phyloP scores from a whole-genome alignment of 768 basidiomycete genomes.

The Lactarius indigo region DNA sequence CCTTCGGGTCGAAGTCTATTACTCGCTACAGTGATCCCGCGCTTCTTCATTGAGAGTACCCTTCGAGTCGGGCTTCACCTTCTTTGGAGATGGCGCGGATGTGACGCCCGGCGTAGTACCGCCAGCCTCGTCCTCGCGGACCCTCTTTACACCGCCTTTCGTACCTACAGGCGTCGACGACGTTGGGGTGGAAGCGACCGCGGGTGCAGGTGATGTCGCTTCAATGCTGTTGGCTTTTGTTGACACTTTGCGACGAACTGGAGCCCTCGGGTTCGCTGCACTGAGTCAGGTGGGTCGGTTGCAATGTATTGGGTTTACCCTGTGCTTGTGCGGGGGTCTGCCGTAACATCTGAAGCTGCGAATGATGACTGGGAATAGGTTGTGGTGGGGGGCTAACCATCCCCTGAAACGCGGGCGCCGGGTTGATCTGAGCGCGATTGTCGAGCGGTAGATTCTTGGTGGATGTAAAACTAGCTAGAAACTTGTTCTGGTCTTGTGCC shows the following conservation, averaged over 20 bases:
- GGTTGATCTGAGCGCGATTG: slow-evolving; percentile 8
- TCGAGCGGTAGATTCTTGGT: slow-evolving; percentile 10
- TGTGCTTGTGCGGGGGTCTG: not conserved
- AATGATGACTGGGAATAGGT: not conserved
- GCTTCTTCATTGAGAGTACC: too few relatives aligned
- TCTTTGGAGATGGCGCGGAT: slow-evolving; percentile 42
- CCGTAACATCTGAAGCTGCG: not conserved
- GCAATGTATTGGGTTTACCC: slow-evolving; percentile 5
- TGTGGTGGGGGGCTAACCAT: not conserved
- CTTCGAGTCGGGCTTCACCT: slow-evolving; percentile 59
- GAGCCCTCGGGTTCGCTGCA: too few relatives aligned
- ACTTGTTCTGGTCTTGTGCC: slow-evolving; percentile 15
- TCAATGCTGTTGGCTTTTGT: not conserved
- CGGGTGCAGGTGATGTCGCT: too few relatives aligned
- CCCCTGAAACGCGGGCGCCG: not conserved
- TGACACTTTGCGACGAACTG: not conserved
- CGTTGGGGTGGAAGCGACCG: slow-evolving; percentile 4
- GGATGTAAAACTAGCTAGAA: slow-evolving; percentile 6
- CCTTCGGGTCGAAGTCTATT: too few relatives aligned
- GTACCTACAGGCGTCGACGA: slow-evolving; percentile 23
- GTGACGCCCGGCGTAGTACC: slow-evolving; percentile 19
- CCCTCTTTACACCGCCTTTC: slow-evolving; percentile 32
- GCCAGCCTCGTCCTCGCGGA: slow-evolving; percentile 39
- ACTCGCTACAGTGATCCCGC: too few relatives aligned
- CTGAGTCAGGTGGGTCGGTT: not conserved